These are phyloP conservation scores for Monosporascus sp. DNA, from an alignment of 2,329 filamentous ascomycete genomes.

Conservation along the genomic window DNA sequence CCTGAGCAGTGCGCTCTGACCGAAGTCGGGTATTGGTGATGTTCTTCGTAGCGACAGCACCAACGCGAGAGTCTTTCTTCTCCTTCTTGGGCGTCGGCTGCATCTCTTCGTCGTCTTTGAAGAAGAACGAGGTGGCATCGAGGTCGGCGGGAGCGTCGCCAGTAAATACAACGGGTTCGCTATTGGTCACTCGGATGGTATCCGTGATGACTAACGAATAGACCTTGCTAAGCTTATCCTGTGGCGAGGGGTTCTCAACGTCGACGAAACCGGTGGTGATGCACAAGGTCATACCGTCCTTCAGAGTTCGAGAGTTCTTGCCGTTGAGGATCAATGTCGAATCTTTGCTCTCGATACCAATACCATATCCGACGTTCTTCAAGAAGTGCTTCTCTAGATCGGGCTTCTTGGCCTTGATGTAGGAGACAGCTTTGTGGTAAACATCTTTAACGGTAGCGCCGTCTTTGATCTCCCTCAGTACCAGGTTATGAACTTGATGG, in stretches of 20 bases:
- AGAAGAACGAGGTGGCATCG: slow-evolving; percentile 96
- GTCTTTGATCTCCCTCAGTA: slow-evolving; percentile 85
- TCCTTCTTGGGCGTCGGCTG: slow-evolving; percentile 85
- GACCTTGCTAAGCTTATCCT: slow-evolving; percentile 82
- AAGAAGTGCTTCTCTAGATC: slow-evolving; percentile 93
- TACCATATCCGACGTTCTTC: slow-evolving; percentile 85
- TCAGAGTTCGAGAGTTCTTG: slow-evolving; percentile 78
- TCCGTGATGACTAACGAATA: slow-evolving; percentile 91
- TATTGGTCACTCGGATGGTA: slow-evolving; percentile 78
- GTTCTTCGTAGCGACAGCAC: slow-evolving; percentile 87
- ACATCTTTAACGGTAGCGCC: slow-evolving; percentile 84
- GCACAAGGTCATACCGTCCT: slow-evolving; percentile 95
- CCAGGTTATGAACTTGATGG: slow-evolving; percentile 75
- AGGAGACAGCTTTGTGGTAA: slow-evolving; percentile 76
- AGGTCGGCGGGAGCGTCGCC: slow-evolving; percentile 87
- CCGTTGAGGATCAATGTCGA: slow-evolving; percentile 75
- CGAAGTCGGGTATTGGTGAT: slow-evolving; percentile 91
- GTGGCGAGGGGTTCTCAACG: slow-evolving; percentile 77
- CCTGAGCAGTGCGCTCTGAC: slow-evolving; percentile 81
- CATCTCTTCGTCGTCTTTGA: slow-evolving; percentile 91
- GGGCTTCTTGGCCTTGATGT: slow-evolving; percentile 86
- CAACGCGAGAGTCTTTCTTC: slow-evolving; percentile 76
- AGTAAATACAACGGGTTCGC: slow-evolving; percentile 85
- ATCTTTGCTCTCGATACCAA: slow-evolving; percentile 89
- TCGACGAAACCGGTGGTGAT: slow-evolving; percentile 88